Evolutionary conservation across 805 yeast species (phyloP).

Genomic region (Candida hispaniensis): DNA sequence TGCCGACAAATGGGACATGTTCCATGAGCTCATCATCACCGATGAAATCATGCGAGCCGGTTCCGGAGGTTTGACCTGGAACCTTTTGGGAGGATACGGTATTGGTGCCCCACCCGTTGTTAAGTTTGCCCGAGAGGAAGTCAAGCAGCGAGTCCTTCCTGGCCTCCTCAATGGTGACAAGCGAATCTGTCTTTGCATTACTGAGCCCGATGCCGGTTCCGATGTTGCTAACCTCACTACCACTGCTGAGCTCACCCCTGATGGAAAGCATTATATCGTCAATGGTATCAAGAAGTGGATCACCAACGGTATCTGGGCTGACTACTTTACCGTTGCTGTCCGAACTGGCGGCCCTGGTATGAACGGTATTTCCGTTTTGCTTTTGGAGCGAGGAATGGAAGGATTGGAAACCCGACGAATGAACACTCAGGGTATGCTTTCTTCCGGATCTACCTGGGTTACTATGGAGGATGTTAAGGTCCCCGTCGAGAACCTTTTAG

Average conservation of each 20-base stretch:
- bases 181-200: conserved; percentile 34
- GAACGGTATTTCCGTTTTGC: conserved; percentile 32
- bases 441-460: conserved; percentile 33
- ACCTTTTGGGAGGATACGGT: conserved; percentile 33
- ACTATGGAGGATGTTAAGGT: conserved; percentile 37
- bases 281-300: conserved; percentile 38
- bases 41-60: conserved; percentile 34
- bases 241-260: conserved; percentile 30
- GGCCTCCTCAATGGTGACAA: conserved; percentile 31
- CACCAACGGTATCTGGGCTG: conserved; percentile 36
- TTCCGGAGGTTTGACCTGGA: conserved; percentile 35
- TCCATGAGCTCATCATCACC: conserved; percentile 32
- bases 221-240: conserved; percentile 35
- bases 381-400: conserved; percentile 31
- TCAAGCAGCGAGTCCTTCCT: conserved; percentile 31
- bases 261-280: conserved; percentile 33
- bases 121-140: conserved; percentile 27
- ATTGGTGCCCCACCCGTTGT: conserved; percentile 35
- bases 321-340: conserved; percentile 36
- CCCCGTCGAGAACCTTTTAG: conserved; percentile 33
- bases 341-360: conserved; percentile 35
- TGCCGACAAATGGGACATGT: conserved; percentile 31
- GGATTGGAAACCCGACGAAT: conserved; percentile 32
- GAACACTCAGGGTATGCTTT: conserved; percentile 34
- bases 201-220: conserved; percentile 38